Conservation (phyloP, 176 grass and related monocot genomes). For the Aechmea fasciata region DNA sequence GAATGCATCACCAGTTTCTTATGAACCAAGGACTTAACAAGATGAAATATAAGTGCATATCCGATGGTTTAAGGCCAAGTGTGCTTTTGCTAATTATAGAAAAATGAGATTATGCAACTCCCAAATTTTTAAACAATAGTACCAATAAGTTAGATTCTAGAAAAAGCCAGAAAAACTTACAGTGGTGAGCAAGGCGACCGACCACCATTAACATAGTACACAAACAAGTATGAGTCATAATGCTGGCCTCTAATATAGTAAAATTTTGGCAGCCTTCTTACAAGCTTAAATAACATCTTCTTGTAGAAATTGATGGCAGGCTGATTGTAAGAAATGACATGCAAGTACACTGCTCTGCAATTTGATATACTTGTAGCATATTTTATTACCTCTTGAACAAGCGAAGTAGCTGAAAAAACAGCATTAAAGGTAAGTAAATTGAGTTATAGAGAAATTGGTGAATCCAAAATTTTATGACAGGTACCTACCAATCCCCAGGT, state of each 20-base stretch:
- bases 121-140: conserved; percentile 4
- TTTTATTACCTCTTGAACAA: conserved; percentile 90
- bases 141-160: background rate
- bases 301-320: conserved; percentile 95
- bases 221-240: conserved; percentile 91
- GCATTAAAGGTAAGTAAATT: conserved; percentile 9
- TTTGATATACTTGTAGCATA: conserved; percentile 75
- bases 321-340: conserved; percentile 98
- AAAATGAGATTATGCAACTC: conserved; percentile 3
- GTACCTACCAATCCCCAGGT: conserved; percentile 76
- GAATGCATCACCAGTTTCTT: background rate
- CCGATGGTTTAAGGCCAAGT: conserved; percentile 4
- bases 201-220: conserved; percentile 82
- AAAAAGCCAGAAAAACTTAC: conserved; percentile 47
- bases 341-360: conserved; percentile 92
- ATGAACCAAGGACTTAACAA: background rate
- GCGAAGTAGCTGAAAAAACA: conserved; percentile 60
- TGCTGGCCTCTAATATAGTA: conserved; percentile 91
- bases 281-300: conserved; percentile 90
- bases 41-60: background rate
- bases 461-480: conserved; percentile 14
- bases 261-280: conserved; percentile 75
- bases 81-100: background rate
- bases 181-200: conserved; percentile 71
- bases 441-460: background rate